phyloP scores from a whole-genome alignment of 2,329 filamentous ascomycete genomes.

The Diaporthe citrichinensis region DNA sequence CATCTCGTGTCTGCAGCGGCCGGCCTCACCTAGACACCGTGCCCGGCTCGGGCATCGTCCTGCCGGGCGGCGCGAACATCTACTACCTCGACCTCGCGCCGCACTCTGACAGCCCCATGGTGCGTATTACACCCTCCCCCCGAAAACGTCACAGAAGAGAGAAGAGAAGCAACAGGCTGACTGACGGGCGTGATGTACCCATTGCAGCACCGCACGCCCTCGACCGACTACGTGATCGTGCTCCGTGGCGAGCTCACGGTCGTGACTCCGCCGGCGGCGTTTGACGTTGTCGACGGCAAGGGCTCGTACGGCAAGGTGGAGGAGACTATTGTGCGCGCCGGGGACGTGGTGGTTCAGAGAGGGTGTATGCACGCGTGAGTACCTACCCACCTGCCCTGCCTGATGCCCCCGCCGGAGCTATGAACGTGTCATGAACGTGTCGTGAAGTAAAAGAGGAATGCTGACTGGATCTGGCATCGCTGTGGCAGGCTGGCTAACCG shows the following conservation, averaged over 20 bases:
- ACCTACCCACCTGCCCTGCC: background rate
- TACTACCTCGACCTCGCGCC: slow-evolving; percentile 51
- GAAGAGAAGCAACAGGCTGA: background rate
- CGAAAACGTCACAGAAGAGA: background rate
- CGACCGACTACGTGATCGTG: slow-evolving; percentile 51
- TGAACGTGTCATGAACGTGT: background rate
- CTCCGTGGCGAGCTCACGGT: slow-evolving; percentile 49
- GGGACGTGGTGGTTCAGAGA: slow-evolving; percentile 50
- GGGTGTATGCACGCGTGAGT: slow-evolving; percentile 53
- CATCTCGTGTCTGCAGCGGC: slow-evolving; percentile 10
- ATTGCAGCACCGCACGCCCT: slow-evolving; percentile 50
- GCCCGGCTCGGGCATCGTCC: slow-evolving; percentile 50
- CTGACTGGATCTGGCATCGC: background rate
- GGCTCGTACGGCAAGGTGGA: slow-evolving; percentile 45
- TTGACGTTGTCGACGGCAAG: slow-evolving; percentile 46
- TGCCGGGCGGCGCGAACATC: slow-evolving; percentile 50
- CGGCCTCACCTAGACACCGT: slow-evolving; percentile 45
- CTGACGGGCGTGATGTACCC: background rate
- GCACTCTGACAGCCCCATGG: slow-evolving; percentile 47
- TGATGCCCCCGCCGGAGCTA: background rate
- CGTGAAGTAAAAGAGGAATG: background rate
- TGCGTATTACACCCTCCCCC: slow-evolving; percentile 26
- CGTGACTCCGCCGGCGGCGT: slow-evolving; percentile 46
- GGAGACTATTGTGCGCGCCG: slow-evolving; percentile 48
- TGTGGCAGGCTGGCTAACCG: slow-evolving; percentile 37